These are phyloP conservation scores for Akebia trifoliata DNA, from an alignment of 164 flowering plant genomes.

Conservation along the genomic window DNA sequence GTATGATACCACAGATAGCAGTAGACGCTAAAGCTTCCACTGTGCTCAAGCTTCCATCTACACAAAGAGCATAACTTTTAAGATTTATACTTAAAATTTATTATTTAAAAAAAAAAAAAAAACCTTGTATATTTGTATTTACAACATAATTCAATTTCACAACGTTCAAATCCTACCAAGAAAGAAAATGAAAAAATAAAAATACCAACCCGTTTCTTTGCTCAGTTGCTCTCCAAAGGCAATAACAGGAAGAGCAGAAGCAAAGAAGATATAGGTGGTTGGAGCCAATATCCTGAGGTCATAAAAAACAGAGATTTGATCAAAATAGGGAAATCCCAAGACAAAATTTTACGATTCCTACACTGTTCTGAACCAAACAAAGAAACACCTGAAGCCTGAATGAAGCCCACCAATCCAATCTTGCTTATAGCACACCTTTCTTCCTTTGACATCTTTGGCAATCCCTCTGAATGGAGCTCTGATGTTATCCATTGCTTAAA, in stretches of 20 bases:
- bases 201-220: slow-evolving; percentile 47
- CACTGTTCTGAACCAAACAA: not conserved
- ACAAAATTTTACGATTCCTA: not conserved
- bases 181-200: not conserved
- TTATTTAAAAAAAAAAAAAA: not conserved
- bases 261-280: slow-evolving; percentile 50
- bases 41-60: slow-evolving; percentile 58
- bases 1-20: slow-evolving; percentile 61
- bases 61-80: slow-evolving; percentile 4
- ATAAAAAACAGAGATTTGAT: not conserved
- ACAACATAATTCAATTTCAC: not conserved
- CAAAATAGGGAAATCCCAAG: not conserved
- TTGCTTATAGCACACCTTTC: slow-evolving; percentile 42
- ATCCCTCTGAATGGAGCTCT: slow-evolving; percentile 45
- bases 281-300: slow-evolving; percentile 54
- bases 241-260: slow-evolving; percentile 61
- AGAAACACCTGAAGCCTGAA: slow-evolving; percentile 36
- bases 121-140: not conserved
- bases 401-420: slow-evolving; percentile 41
- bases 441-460: slow-evolving; percentile 42
- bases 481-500: slow-evolving; percentile 26
- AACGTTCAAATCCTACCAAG: not conserved
- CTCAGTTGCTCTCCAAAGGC: slow-evolving; percentile 61
- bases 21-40: slow-evolving; percentile 60
- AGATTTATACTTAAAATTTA: not conserved